These are phyloP conservation scores for Pugionium cornutum DNA, from an alignment of 345 rosid genomes.

Conservation along the genomic window DNA sequence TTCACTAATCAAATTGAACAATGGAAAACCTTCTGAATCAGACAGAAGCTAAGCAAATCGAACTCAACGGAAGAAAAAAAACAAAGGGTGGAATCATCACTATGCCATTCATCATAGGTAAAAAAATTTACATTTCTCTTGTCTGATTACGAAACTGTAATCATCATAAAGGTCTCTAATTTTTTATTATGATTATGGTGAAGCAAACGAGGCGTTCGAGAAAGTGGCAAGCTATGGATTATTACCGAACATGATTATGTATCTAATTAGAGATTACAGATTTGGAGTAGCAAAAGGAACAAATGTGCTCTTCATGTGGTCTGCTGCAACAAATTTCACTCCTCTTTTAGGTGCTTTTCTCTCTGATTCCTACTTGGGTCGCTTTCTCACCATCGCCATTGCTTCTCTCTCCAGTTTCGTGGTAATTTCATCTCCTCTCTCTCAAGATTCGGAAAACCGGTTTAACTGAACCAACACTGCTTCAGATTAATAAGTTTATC, in stretches of 20 bases:
- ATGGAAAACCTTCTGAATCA: constrained; percentile 46
- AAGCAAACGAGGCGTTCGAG: constrained; percentile 83
- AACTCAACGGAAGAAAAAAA: constrained; percentile 29
- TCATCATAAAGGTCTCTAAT: neutral
- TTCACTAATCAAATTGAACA: constrained; percentile 37
- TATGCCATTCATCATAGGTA: constrained; percentile 79
- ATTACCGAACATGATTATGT: constrained; percentile 66
- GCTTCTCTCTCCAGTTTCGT: constrained; percentile 63
- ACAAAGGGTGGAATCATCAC: constrained; percentile 69
- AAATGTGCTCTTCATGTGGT: constrained; percentile 63
- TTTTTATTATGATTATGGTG: constrained; percentile 7
- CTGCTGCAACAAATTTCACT: constrained; percentile 62
- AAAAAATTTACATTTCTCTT: neutral
- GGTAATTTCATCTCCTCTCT: constrained; percentile 40
- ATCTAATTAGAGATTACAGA: constrained; percentile 55
- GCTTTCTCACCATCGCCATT: constrained; percentile 63
- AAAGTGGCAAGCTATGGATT: constrained; percentile 81
- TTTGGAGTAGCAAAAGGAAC: constrained; percentile 61
- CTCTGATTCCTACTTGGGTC: constrained; percentile 73
- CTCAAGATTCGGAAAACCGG: constrained; percentile 15
- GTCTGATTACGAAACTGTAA: too few relatives aligned
- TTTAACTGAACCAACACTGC: neutral
- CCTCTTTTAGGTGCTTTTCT: constrained; percentile 74
- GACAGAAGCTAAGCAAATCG: constrained; percentile 34
- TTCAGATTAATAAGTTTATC: too few relatives aligned